Percentiles rank a stretch among this genome's conserved stretches.
Evolutionary conservation across 352 stramenopile species (phyloP).

Genomic region (Phytophthora cryptogea): DNA sequence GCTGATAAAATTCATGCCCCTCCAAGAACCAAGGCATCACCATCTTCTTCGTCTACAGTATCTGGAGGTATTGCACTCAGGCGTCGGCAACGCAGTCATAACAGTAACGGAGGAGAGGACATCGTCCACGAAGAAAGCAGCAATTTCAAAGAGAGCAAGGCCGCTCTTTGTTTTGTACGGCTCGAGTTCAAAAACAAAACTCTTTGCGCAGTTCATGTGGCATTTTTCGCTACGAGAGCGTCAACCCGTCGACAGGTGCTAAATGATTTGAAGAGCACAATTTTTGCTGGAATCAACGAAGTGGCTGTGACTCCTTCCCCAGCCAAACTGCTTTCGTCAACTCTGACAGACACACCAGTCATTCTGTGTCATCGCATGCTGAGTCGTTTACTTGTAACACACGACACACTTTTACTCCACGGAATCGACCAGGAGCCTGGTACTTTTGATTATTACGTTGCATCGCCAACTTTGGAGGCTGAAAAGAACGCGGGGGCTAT

Average conservation of each 20-base stretch:
- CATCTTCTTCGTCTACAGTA: slow-evolving; percentile 18
- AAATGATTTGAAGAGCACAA: slow-evolving; percentile 68
- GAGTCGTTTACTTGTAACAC: slow-evolving; percentile 73
- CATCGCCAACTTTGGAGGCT: slow-evolving; percentile 34
- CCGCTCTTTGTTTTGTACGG: slow-evolving; percentile 82
- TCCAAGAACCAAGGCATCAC: slow-evolving; percentile 24
- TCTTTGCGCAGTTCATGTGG: slow-evolving; percentile 77
- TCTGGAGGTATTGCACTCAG: slow-evolving; percentile 39
- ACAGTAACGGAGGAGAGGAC: slow-evolving; percentile 29
- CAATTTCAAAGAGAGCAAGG: slow-evolving; percentile 43
- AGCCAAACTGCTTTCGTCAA: slow-evolving; percentile 32
- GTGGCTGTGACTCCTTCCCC: slow-evolving; percentile 28
- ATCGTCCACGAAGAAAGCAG: slow-evolving; percentile 18
- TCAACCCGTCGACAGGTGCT: slow-evolving; percentile 70
- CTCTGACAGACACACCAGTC: slow-evolving; percentile 19
- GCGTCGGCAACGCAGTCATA: slow-evolving; percentile 44
- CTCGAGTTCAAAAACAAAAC: slow-evolving; percentile 84
- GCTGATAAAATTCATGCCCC: slow-evolving; percentile 28
- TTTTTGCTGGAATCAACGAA: slow-evolving; percentile 64
- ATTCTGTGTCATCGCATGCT: slow-evolving; percentile 82
- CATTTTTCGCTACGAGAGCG: slow-evolving; percentile 83
- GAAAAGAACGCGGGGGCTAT: slow-evolving; percentile 43
- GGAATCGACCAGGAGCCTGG: slow-evolving; percentile 41
- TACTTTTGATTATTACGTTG: slow-evolving; percentile 38
- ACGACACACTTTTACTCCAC: slow-evolving; percentile 69